Conservation (phyloP, 2,329 filamentous ascomycete species). For the Fusarium pseudonygamai region DNA sequence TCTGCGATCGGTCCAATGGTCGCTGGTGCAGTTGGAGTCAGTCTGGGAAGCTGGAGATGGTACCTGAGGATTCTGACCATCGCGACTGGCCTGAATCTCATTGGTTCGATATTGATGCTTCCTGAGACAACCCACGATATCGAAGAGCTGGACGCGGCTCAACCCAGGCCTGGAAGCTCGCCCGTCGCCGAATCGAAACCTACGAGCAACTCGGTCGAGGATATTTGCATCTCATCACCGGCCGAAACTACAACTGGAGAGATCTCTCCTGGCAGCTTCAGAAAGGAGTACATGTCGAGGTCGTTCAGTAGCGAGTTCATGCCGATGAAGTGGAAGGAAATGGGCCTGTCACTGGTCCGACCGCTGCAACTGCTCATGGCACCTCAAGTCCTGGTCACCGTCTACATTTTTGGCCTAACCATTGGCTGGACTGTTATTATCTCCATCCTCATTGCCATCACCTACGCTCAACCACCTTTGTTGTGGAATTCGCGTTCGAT, state of each 20-base stretch:
- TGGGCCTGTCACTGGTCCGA: not conserved
- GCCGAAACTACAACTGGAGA: not conserved
- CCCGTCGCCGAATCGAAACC: not conserved
- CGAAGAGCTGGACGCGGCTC: not conserved
- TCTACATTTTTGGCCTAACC: not conserved
- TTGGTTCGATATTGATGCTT: not conserved
- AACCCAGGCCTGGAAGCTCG: not conserved
- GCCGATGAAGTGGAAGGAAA: not conserved
- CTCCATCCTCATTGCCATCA: not conserved
- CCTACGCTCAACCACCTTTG: not conserved
- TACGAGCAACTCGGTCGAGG: not conserved
- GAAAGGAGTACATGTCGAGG: not conserved
- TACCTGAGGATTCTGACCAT: constrained; percentile 2
- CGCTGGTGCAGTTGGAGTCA: not conserved
- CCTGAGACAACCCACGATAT: not conserved
- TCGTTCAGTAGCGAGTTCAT: not conserved
- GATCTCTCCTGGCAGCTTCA: no score
- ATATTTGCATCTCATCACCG: not conserved
- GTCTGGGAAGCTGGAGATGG: constrained; percentile 3
- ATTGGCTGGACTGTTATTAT: constrained; percentile 12
- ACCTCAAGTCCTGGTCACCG: constrained; percentile 1
- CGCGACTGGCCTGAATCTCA: not conserved
- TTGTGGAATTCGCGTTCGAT: not conserved
- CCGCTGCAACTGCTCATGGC: not conserved
- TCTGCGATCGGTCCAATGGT: not conserved